Conservation (phyloP, 2,329 filamentous ascomycete genomes). For the Arachnopeziza araneosa region DNA sequence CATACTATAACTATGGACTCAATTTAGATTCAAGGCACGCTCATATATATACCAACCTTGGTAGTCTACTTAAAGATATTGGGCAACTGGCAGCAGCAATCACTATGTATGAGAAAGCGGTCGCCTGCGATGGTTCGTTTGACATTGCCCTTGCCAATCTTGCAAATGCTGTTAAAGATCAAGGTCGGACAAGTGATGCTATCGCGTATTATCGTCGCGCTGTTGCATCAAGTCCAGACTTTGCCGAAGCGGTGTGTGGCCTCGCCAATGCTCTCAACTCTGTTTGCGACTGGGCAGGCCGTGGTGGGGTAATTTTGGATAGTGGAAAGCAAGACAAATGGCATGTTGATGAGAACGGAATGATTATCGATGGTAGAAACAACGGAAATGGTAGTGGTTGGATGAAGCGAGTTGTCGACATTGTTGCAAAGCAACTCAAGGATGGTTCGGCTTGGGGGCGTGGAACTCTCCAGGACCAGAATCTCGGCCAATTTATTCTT, state of each 20-base stretch:
- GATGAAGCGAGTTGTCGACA: constrained; percentile 84
- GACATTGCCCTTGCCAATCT: constrained; percentile 96
- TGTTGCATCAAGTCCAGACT: constrained; percentile 86
- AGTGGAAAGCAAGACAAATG: constrained; percentile 75
- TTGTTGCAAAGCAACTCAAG: constrained; percentile 79
- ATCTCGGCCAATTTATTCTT: constrained; percentile 39
- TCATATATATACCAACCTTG: constrained; percentile 93
- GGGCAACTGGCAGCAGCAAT: constrained; percentile 89
- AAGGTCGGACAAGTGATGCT: constrained; percentile 85
- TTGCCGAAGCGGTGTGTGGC: constrained; percentile 94
- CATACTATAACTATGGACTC: constrained; percentile 94
- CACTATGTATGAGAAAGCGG: constrained; percentile 94
- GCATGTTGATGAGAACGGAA: constrained; percentile 83
- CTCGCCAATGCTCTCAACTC: constrained; percentile 93
- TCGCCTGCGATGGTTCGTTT: constrained; percentile 86
- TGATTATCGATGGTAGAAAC: constrained; percentile 67
- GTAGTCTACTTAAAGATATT: constrained; percentile 92
- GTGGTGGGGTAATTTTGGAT: constrained; percentile 77
- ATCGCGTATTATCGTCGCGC: constrained; percentile 89
- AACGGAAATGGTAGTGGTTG: constrained; percentile 65
- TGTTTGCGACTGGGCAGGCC: constrained; percentile 88
- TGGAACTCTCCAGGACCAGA: constrained; percentile 56
- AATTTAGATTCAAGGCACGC: constrained; percentile 83
- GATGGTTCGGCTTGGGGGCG: constrained; percentile 85
- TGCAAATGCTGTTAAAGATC: constrained; percentile 96